Percentiles rank a stretch among this genome's conserved stretches.
These are phyloP conservation scores for Trichosporon sp. DNA, from an alignment of 1,284 basidiomycete species.

Conservation along the genomic window DNA sequence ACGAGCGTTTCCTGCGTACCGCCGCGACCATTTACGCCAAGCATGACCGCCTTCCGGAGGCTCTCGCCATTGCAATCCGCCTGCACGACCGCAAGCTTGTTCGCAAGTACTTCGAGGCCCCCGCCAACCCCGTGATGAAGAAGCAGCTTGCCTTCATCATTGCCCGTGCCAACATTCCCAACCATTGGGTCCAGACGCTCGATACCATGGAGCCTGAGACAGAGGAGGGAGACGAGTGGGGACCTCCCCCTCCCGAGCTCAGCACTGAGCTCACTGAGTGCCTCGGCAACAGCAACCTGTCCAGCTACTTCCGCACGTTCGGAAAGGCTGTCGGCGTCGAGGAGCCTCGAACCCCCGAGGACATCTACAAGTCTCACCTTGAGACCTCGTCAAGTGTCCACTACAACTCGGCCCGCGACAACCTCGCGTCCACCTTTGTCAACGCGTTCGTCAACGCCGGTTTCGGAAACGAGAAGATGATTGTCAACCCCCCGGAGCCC, in stretches of 20 bases:
- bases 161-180: constrained; percentile 83
- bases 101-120: constrained; percentile 73
- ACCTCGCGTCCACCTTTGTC: constrained; percentile 94
- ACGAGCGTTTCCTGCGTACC: constrained; percentile 81
- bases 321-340: constrained; percentile 90
- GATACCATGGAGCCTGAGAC: constrained; percentile 55
- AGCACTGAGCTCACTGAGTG: constrained; percentile 80
- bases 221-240: constrained; percentile 48
- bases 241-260: constrained; percentile 56
- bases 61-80: constrained; percentile 79
- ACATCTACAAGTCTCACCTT: constrained; percentile 96
- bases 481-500: constrained; percentile 93
- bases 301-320: constrained; percentile 79
- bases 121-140: constrained; percentile 87
- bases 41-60: constrained; percentile 85
- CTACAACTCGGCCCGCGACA: constrained; percentile 89
- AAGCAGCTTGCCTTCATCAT: constrained; percentile 92
- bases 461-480: constrained; percentile 97
- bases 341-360: constrained; percentile 88
- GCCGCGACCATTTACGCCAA: constrained; percentile 87
- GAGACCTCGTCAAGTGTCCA: constrained; percentile 71
- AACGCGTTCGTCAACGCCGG: constrained; percentile 99
- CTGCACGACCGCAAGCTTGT: constrained; percentile 79
- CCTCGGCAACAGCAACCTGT: constrained; percentile 78
- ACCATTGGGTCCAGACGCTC: constrained; percentile 74